phyloP scores from a whole-genome alignment of 2,329 filamentous ascomycete genomes.

The Celoporthe dispersa region DNA sequence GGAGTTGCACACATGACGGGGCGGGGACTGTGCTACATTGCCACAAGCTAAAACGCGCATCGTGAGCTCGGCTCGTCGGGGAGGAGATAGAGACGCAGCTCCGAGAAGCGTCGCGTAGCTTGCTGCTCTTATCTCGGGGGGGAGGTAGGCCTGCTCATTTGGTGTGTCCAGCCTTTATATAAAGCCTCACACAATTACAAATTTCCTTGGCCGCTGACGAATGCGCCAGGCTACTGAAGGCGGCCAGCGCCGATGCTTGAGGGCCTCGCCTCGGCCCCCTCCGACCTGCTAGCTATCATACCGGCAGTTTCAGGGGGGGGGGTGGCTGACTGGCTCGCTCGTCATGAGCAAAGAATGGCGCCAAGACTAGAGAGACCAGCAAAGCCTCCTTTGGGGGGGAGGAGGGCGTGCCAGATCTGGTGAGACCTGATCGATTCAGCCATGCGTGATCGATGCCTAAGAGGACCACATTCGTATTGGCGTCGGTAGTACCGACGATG shows the following conservation, averaged over 20 bases:
- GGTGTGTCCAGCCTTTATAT: neutral
- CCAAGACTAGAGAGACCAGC: neutral
- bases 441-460: conserved; percentile 30
- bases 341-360: neutral
- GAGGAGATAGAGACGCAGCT: neutral
- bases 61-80: conserved; percentile 8
- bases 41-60: neutral
- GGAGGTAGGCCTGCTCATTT: neutral
- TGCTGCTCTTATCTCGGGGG: neutral
- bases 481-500: conserved; percentile 27
- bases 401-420: conserved; percentile 24
- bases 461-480: conserved; percentile 23
- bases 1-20: conserved; percentile 10
- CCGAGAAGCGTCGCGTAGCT: neutral
- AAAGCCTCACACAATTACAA: neutral
- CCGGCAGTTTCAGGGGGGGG: neutral
- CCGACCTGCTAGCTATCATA: conserved; percentile 21
- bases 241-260: neutral
- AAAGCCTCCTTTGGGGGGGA: neutral
- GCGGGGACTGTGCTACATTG: neutral
- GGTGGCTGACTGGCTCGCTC: neutral
- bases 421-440: conserved; percentile 28
- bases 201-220: neutral
- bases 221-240: neutral
- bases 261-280: conserved; percentile 11